A percentile compares a stretch with the other conserved stretches of the same genome.
phyloP scores from a whole-genome alignment of 2,329 filamentous ascomycete genomes.

The Trichoderma breve region DNA sequence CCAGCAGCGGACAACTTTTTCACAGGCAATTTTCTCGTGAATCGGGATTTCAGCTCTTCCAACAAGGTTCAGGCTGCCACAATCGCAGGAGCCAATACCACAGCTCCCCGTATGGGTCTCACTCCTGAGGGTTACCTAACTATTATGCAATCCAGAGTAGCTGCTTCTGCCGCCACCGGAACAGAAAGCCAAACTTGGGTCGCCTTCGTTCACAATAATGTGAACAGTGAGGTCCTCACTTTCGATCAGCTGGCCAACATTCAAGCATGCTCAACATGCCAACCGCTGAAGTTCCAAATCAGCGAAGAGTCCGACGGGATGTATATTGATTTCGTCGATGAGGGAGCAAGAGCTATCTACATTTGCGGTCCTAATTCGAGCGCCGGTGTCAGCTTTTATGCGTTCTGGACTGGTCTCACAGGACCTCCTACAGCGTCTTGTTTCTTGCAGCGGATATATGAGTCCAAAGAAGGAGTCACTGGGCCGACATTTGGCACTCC shows the following conservation, averaged over 20 bases:
- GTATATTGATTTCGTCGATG: background rate
- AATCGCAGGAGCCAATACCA: background rate
- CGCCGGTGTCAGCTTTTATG: background rate
- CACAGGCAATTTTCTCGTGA: background rate
- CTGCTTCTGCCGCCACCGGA: background rate
- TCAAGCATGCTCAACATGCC: background rate
- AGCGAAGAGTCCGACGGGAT: background rate
- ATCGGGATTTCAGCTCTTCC: background rate
- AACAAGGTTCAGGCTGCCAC: background rate
- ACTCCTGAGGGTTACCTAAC: background rate
- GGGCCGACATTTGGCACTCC: background rate
- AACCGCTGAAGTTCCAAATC: background rate
- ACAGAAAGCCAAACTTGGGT: background rate
- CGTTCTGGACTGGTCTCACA: background rate
- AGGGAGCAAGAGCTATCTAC: background rate
- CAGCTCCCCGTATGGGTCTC: constrained; percentile 2
- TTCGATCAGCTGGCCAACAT: background rate
- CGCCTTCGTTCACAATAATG: background rate
- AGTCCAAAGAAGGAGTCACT: background rate
- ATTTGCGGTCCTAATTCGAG: background rate
- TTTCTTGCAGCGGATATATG: constrained; percentile 4
- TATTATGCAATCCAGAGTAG: background rate
- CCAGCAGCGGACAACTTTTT: background rate
- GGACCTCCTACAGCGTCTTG: background rate
- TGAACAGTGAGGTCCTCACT: background rate